Percentiles rank a stretch among this genome's conserved stretches.
These are phyloP conservation scores for Tylopilus vinaceipallidus DNA, from an alignment of 768 basidiomycete species.

Conservation along the genomic window DNA sequence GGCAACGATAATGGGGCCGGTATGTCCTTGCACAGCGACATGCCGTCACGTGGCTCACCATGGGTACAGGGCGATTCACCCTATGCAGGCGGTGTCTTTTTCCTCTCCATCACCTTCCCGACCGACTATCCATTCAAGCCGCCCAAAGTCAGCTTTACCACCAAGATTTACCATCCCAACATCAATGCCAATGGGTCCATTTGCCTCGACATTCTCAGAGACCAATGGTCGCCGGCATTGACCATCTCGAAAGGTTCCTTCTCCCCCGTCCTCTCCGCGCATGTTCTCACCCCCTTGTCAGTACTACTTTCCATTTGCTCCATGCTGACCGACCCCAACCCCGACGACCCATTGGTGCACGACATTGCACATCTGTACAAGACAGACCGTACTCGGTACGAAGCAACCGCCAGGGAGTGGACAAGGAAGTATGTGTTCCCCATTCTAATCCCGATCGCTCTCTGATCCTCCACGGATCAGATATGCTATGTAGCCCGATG, in stretches of 20 bases:
- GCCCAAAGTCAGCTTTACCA: slow-evolving; percentile 99
- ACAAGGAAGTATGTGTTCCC: slow-evolving; percentile 83
- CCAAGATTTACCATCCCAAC: slow-evolving; percentile 99
- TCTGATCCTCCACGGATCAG: slow-evolving; percentile 21
- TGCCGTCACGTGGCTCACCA: slow-evolving; percentile 17
- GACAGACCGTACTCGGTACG: slow-evolving; percentile 96
- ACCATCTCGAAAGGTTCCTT: slow-evolving; percentile 95
- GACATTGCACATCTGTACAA: slow-evolving; percentile 99
- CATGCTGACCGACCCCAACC: slow-evolving; percentile 99
- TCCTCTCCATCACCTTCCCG: slow-evolving; percentile 91
- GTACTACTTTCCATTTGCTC: slow-evolving; percentile 98
- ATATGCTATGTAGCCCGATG: slow-evolving; percentile 52
- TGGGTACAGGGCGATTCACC: slow-evolving; percentile 85
- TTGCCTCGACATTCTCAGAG: slow-evolving; percentile 96
- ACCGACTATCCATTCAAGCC: slow-evolving; percentile 99
- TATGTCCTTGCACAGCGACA: slow-evolving; percentile 42
- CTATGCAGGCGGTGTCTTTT: slow-evolving; percentile 98
- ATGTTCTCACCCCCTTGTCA: slow-evolving; percentile 29
- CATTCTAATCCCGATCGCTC: background rate
- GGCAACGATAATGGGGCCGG: slow-evolving; percentile 99
- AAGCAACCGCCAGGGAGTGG: slow-evolving; percentile 98
- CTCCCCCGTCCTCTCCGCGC: background rate
- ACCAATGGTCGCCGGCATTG: slow-evolving; percentile 98
- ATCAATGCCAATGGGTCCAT: slow-evolving; percentile 99
- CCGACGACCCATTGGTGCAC: slow-evolving; percentile 97